Base-by-base conservation (phyloP, 2,329 filamentous ascomycete genomes). In the Diplodia scrobiculata region DNA sequence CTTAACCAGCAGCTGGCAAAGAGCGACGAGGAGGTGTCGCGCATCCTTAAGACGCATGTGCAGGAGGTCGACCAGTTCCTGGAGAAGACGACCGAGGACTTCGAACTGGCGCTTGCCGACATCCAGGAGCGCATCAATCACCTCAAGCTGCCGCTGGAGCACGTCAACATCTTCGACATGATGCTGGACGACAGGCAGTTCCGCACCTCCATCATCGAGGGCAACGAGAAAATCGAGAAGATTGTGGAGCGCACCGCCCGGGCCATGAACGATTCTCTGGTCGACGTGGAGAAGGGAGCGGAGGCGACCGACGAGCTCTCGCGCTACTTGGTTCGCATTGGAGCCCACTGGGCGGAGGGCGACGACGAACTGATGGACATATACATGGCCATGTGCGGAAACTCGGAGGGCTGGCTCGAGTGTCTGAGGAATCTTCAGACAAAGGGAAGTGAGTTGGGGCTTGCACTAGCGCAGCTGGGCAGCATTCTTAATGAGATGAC, bases 61-160 rank as follows among this genome's bases (percentile, higher is more conserved):
- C 91, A 97, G 73, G 94, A 98, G 77, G 87, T 98, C 34, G 95
- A 98, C 77, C 89, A 90, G 72, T 97, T 97, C 73, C 81, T 98
- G 38, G 91, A 96, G 76, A 87, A 90, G 19, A 90, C 91, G 0
- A 86, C 91, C 51, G 92, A 96, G 72, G 94, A 97, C 75, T 87
- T 97, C 62, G 85, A 90, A 53, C 81, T 92, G 63, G 91, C 92
- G 4, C 85, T 88, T 52, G 82, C 87, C 68, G 95, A 98, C 75
- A 87, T 98, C 69, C 85, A 86, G 65, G 90, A 91, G 68, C 87
- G 94, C 27, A 88, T 96, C 68, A 88, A 90, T 67, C 90, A 90
- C 74, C 81, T 98, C 63, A 90, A 89, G 73, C 80, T 97, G 48
- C 93, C 94, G 2, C 87, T 98, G 79, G 85, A 91, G 70, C 95